These are phyloP conservation scores for Sphaerulina musiva DNA, from an alignment of 2,329 filamentous ascomycete species.

Conservation along the genomic window DNA sequence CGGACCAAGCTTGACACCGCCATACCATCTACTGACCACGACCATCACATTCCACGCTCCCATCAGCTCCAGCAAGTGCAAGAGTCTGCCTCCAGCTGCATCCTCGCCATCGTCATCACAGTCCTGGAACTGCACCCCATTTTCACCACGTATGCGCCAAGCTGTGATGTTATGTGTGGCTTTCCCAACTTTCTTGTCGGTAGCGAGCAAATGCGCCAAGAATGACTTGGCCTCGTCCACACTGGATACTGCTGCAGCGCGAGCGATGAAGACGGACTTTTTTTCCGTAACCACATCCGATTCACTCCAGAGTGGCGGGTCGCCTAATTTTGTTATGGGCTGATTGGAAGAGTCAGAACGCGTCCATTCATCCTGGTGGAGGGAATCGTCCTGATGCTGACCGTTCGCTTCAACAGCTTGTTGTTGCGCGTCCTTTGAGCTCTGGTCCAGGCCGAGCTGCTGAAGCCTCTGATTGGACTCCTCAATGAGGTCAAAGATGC, in stretches of 20 bases:
- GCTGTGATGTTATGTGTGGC: slow-evolving; percentile 96
- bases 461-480: slow-evolving; percentile 35
- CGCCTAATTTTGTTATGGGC: slow-evolving; percentile 34
- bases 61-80: slow-evolving; percentile 93
- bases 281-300: slow-evolving; percentile 71
- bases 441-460: slow-evolving; percentile 26
- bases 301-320: slow-evolving; percentile 60
- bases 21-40: slow-evolving; percentile 92
- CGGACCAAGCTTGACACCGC: slow-evolving; percentile 80
- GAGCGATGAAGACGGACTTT: slow-evolving; percentile 81
- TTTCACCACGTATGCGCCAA: slow-evolving; percentile 67
- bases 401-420: slow-evolving; percentile 29
- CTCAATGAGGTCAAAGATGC: slow-evolving; percentile 86
- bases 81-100: slow-evolving; percentile 74
- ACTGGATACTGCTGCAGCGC: slow-evolving; percentile 63
- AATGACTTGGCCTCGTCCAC: slow-evolving; percentile 64
- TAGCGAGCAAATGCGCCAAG: slow-evolving; percentile 68
- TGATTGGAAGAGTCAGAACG: slow-evolving; percentile 29
- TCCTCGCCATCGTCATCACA: slow-evolving; percentile 95
- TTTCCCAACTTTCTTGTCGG: slow-evolving; percentile 74
- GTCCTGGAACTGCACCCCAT: slow-evolving; percentile 63
- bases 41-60: slow-evolving; percentile 89
- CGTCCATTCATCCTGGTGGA: slow-evolving; percentile 1
- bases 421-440: slow-evolving; percentile 25
- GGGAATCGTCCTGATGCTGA: slow-evolving; percentile 20